Conservation (phyloP, 495 filamentous ascomycete genomes). For the Terfezia boudieri region DNA sequence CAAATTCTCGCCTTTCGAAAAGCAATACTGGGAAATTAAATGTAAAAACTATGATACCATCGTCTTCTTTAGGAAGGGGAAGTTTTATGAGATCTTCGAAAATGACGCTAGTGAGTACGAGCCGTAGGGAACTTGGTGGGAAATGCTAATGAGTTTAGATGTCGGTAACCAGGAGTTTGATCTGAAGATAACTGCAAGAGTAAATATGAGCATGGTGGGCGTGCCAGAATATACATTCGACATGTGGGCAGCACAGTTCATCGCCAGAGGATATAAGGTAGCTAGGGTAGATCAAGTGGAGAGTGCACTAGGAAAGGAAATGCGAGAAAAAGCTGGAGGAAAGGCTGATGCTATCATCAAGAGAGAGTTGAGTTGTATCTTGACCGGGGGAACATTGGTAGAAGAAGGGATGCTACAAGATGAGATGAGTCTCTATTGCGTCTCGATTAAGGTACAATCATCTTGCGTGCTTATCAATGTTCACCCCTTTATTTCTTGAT, state of each 20-base stretch:
- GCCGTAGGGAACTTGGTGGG: not conserved
- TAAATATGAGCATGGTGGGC: slow-evolving; percentile 98
- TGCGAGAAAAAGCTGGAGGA: slow-evolving; percentile 49
- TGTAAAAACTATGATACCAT: slow-evolving; percentile 93
- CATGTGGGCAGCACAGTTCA: slow-evolving; percentile 26
- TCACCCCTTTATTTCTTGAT: too few species aligned
- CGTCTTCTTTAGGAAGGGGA: slow-evolving; percentile 99
- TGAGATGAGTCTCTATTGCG: slow-evolving; percentile 92
- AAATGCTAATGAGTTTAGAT: slow-evolving; percentile 15
- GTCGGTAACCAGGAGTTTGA: slow-evolving; percentile 95
- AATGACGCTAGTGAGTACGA: slow-evolving; percentile 49
- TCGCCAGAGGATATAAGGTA: slow-evolving; percentile 40
- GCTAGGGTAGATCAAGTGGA: slow-evolving; percentile 92
- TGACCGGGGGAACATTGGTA: slow-evolving; percentile 80
- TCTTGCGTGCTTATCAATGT: too few species aligned
- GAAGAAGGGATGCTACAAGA: slow-evolving; percentile 94
- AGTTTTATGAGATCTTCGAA: slow-evolving; percentile 98
- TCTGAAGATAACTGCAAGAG: slow-evolving; percentile 87
- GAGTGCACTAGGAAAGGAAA: slow-evolving; percentile 86
- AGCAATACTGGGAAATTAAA: slow-evolving; percentile 99
- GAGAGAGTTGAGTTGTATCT: slow-evolving; percentile 70
- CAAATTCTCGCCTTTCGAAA: slow-evolving; percentile 81
- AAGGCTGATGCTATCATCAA: slow-evolving; percentile 65
- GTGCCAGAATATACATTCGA: slow-evolving; percentile 83
- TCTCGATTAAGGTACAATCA: slow-evolving; percentile 49